A percentile compares a stretch with the other conserved stretches of the same genome.
Conservation (phyloP, 1,284 basidiomycete genomes). For the Heterobasidion irregulare region DNA sequence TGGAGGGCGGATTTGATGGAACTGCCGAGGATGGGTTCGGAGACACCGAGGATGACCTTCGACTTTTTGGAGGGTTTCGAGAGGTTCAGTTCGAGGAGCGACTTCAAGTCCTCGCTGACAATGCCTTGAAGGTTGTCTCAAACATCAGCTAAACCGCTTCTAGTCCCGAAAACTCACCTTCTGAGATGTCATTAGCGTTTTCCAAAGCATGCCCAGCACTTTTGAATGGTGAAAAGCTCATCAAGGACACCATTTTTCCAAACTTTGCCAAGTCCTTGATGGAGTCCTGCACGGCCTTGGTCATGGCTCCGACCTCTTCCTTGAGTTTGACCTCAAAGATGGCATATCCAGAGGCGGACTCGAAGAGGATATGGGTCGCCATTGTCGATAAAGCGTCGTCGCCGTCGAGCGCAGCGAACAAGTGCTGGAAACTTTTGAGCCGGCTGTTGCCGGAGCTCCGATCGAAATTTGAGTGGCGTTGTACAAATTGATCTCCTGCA, state of each 20-base stretch:
- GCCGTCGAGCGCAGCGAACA: slow-evolving; percentile 6
- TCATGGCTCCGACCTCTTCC: slow-evolving; percentile 86
- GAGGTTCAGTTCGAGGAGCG: slow-evolving; percentile 86
- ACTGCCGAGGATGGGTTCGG: slow-evolving; percentile 73
- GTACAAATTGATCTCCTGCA: not conserved
- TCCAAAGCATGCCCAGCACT: slow-evolving; percentile 94
- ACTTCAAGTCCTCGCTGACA: slow-evolving; percentile 82
- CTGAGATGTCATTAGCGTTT: slow-evolving; percentile 94
- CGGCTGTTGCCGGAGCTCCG: not conserved
- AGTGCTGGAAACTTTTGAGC: slow-evolving; percentile 3
- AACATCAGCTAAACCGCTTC: slow-evolving; percentile 1
- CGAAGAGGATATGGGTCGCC: slow-evolving; percentile 89
- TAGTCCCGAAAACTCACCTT: slow-evolving; percentile 49
- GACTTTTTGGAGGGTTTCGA: slow-evolving; percentile 77
- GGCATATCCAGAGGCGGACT: slow-evolving; percentile 93
- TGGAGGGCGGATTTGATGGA: slow-evolving; percentile 75
- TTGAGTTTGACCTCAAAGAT: slow-evolving; percentile 86
- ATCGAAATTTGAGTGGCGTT: not conserved
- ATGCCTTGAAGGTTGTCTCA: slow-evolving; percentile 43
- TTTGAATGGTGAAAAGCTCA: slow-evolving; percentile 94
- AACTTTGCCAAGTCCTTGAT: slow-evolving; percentile 88
- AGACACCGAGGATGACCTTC: slow-evolving; percentile 77
- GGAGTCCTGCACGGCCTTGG: slow-evolving; percentile 78
- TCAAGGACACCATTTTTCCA: slow-evolving; percentile 87
- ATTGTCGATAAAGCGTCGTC: slow-evolving; percentile 28